These are phyloP conservation scores for Solanum arcanum DNA, from an alignment of 257 asterid species.

Conservation along the genomic window DNA sequence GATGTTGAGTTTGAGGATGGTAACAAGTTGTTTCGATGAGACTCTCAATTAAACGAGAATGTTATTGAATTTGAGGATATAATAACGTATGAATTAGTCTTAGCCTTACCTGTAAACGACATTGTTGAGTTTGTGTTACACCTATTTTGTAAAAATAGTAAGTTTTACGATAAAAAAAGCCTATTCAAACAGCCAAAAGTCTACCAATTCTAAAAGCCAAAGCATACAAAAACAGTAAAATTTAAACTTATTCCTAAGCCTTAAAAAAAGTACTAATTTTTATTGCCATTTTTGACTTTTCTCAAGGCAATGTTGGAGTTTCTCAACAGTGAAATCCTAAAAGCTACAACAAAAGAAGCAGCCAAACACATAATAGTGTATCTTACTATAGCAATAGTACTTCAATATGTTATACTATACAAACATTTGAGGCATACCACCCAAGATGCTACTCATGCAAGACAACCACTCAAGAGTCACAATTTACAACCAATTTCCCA, in stretches of 20 bases:
- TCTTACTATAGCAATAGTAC: neutral
- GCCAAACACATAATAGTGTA: neutral
- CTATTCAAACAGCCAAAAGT: neutral
- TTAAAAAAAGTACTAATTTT: neutral
- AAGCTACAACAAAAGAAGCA: neutral
- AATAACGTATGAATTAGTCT: no score
- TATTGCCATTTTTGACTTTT: neutral
- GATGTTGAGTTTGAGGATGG: neutral
- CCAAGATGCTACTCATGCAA: neutral
- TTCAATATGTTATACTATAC: neutral
- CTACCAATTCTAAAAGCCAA: neutral
- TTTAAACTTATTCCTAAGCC: neutral
- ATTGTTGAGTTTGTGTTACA: no score
- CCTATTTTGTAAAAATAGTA: neutral
- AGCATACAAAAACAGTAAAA: neutral
- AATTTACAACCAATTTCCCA: neutral
- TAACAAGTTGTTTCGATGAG: accelerated
- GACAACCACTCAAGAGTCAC: neutral
- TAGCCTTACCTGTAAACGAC: accelerated
- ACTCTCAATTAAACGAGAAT: no score
- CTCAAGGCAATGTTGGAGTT: neutral
- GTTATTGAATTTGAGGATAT: neutral
- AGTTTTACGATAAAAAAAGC: accelerated
- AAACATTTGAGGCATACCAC: neutral
- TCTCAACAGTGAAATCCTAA: neutral